Evolutionary conservation across 805 yeast species (phyloP).

Genomic region (Monosporozyma yasuniensis): DNA sequence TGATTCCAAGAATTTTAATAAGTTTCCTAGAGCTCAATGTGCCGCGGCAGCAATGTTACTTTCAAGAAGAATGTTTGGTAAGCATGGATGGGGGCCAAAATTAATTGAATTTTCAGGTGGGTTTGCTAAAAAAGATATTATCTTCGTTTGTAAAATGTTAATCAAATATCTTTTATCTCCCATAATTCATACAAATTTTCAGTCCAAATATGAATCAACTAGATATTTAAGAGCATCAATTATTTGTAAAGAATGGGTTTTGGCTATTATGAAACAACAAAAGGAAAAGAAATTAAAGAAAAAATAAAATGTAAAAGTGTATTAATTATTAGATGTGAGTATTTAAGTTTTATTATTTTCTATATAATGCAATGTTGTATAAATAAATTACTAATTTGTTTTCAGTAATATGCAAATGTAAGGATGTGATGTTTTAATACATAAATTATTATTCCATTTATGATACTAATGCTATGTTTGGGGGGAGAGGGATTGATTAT

Average conservation of each 20-base stretch:
- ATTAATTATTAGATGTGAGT: neutral
- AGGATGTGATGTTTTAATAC: neutral
- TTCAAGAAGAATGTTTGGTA: constrained; percentile 65
- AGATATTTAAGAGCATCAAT: constrained; percentile 76
- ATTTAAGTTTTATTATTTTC: neutral
- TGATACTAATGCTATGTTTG: neutral
- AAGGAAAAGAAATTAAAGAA: neutral
- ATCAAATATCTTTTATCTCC: constrained; percentile 68
- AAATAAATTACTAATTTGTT: neutral
- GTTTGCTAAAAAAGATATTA: constrained; percentile 58
- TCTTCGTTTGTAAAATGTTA: constrained; percentile 59
- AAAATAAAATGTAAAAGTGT: neutral
- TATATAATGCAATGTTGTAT: neutral
- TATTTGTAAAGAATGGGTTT: constrained; percentile 73
- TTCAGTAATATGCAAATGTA: neutral
- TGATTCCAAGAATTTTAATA: constrained; percentile 67
- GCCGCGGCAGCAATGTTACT: constrained; percentile 86
- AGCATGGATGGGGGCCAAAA: constrained; percentile 69
- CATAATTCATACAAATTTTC: constrained; percentile 78
- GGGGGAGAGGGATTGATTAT: no score
- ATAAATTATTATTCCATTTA: neutral
- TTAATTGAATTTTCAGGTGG: constrained; percentile 90
- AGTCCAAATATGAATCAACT: constrained; percentile 79
- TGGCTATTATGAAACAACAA: neutral
- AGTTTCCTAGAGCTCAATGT: constrained; percentile 59